These are phyloP conservation scores for Populus alba DNA, from an alignment of 345 rosid genomes.

Conservation along the genomic window DNA sequence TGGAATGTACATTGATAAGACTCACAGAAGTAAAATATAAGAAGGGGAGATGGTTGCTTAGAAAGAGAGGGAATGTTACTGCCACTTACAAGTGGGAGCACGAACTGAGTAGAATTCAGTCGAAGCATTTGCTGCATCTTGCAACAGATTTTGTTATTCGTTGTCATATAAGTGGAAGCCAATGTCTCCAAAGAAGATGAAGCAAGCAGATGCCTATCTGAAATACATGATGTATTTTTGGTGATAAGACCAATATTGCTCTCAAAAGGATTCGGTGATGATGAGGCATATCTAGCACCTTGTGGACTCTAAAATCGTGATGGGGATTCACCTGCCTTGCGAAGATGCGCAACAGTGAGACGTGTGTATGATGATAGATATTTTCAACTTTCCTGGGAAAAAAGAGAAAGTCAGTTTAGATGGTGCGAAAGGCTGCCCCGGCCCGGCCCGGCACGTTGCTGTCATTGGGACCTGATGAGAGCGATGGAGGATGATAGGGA, in stretches of 20 bases:
- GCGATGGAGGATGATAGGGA: too few relatives aligned
- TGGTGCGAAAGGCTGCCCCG: too few relatives aligned
- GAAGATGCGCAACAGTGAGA: too few relatives aligned
- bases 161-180: background rate
- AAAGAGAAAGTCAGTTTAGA: too few relatives aligned
- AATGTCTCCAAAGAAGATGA: background rate
- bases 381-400: too few relatives aligned
- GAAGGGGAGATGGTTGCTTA: constrained; percentile 11
- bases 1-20: accelerated
- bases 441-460: too few relatives aligned
- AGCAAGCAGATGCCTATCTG: too few relatives aligned
- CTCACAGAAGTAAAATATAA: background rate
- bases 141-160: constrained; percentile 22
- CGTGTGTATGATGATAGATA: too few relatives aligned
- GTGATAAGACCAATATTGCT: constrained; percentile 10
- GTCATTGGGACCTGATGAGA: too few relatives aligned
- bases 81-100: background rate
- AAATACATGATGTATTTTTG: background rate
- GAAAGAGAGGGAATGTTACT: background rate
- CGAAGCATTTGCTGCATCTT: constrained; percentile 33
- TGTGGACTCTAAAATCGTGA: too few relatives aligned
- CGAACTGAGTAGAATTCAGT: background rate
- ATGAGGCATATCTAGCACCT: background rate
- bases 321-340: too few relatives aligned
- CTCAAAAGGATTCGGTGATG: constrained; percentile 17